Base-by-base conservation (phyloP, 2,329 filamentous ascomycete species). In the Sporothrix pseudoabietina region DNA sequence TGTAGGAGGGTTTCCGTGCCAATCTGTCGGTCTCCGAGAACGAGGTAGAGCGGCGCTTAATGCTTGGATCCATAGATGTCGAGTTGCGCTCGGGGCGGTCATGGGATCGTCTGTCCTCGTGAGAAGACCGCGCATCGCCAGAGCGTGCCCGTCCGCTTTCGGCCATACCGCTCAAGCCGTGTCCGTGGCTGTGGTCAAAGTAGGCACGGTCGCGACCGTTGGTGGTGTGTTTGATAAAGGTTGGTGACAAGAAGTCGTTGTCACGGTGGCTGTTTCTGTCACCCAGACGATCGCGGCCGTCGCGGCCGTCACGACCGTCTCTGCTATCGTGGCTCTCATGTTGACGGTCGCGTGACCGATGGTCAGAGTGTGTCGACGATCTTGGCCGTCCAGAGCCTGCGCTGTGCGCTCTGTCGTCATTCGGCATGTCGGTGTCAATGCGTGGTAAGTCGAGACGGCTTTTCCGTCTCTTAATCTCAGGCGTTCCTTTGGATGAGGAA, bases 121-220 rank as follows among this genome's bases (percentile, higher is more conserved):
- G 32, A 3, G 73, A 32, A 3, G 65, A n/a, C 0, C 74, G 72
- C 8, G 69, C 44, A 30, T 75, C 76, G 14, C 75, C 71, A 22
- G 76, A 77, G 8, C 75, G 74, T 3, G 76, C 65, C 4, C 74
- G 74, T 4, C 47, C 66, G 12, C 14, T 55, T 14, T 35, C 47
- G 44, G 12, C 55, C 54, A 7, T 30, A 8, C 19, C 12, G 61
- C 14, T n/a, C 6, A 26, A n/a, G 16, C 39, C 44, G 19, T 47
- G 39, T 47, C 61, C 22, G 8, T 49, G n/a, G 19, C 7, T 32
- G 26, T 77, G 77, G 41, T 82, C 79, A 74, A 82, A 81, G 70
- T 85, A 85, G 0, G 79, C 77, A 71, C 83, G 82, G 54, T 87
- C 84, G 2, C 85, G 82, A 4, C 84, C 81, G 3, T 80, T 80